Evolutionary conservation across 2,329 filamentous ascomycete genomes (phyloP).

Genomic region (Dendryphion nanum): DNA sequence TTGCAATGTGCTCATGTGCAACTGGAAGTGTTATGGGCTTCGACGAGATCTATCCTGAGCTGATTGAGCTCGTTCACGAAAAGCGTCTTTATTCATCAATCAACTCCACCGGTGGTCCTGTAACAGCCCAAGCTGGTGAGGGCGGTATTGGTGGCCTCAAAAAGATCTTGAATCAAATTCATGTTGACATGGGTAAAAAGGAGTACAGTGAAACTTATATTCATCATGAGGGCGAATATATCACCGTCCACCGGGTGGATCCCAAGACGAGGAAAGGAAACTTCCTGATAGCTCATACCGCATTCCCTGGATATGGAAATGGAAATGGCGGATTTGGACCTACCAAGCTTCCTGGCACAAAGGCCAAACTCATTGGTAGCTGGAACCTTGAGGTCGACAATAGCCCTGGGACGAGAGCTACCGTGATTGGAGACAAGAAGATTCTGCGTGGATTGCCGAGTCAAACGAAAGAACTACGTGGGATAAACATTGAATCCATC

Average conservation of each 20-base stretch:
- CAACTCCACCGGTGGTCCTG: conserved; percentile 59
- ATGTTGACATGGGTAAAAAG: conserved; percentile 92
- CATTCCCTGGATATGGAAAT: conserved; percentile 86
- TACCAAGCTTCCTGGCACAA: conserved; percentile 78
- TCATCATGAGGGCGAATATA: conserved; percentile 92
- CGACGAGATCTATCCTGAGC: conserved; percentile 89
- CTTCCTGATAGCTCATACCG: conserved; percentile 93
- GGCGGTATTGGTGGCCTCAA: conserved; percentile 88
- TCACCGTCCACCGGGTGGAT: conserved; percentile 94
- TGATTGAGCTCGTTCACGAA: conserved; percentile 92
- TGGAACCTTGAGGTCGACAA: conserved; percentile 90
- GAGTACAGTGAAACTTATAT: conserved; percentile 94
- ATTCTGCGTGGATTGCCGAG: conserved; percentile 81
- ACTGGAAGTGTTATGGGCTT: conserved; percentile 97
- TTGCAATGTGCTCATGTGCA: conserved; percentile 93
- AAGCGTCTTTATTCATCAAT: conserved; percentile 77
- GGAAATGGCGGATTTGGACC: conserved; percentile 78
- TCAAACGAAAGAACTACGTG: conserved; percentile 70
- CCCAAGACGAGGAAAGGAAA: conserved; percentile 89
- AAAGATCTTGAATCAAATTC: conserved; percentile 90
- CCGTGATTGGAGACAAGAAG: conserved; percentile 66
- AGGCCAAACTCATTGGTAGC: conserved; percentile 80
- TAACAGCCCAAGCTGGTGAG: conserved; percentile 68
- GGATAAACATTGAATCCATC: conserved; percentile 69
- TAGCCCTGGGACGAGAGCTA: conserved; percentile 65